These are phyloP conservation scores for Tricholoma sp. DNA, from an alignment of 768 basidiomycete species.

Conservation along the genomic window DNA sequence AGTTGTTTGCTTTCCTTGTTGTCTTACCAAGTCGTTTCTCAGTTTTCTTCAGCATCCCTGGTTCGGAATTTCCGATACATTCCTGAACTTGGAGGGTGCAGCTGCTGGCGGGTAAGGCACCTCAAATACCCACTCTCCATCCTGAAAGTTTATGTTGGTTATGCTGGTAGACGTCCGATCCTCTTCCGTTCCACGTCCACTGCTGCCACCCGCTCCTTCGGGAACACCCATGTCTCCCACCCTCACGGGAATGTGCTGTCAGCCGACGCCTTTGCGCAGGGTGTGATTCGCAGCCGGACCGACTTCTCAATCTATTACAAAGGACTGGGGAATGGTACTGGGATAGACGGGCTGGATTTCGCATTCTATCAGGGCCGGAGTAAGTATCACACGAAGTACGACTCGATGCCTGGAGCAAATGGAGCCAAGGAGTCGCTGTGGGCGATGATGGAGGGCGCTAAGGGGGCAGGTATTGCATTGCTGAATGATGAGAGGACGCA, in stretches of 20 bases:
- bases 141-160: conserved; percentile 3
- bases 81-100: conserved; percentile 82
- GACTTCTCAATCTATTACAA: conserved; percentile 65
- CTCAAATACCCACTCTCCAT: conserved; percentile 12
- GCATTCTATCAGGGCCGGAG: conserved; percentile 76
- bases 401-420: conserved; percentile 54
- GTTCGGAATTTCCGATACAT: conserved; percentile 58
- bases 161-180: conserved; percentile 53
- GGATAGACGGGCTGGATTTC: conserved; percentile 67
- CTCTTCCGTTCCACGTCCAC: conserved; percentile 70
- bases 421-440: conserved; percentile 55
- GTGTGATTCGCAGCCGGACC: conserved; percentile 63
- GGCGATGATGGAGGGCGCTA: conserved; percentile 71
- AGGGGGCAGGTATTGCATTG: conserved; percentile 49
- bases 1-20: background rate
- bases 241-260: conserved; percentile 72
- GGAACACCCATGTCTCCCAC: conserved; percentile 36
- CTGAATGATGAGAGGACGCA: conserved; percentile 44
- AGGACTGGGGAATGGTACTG: conserved; percentile 46
- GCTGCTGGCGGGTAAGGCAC: conserved; percentile 63
- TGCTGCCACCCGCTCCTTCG: conserved; percentile 49
- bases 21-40: background rate
- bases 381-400: conserved; percentile 73
- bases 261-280: conserved; percentile 62
- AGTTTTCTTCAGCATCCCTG: conserved; percentile 75